These are phyloP conservation scores for Spathaspora passalidarum DNA, from an alignment of 805 yeast species.

Conservation along the genomic window DNA sequence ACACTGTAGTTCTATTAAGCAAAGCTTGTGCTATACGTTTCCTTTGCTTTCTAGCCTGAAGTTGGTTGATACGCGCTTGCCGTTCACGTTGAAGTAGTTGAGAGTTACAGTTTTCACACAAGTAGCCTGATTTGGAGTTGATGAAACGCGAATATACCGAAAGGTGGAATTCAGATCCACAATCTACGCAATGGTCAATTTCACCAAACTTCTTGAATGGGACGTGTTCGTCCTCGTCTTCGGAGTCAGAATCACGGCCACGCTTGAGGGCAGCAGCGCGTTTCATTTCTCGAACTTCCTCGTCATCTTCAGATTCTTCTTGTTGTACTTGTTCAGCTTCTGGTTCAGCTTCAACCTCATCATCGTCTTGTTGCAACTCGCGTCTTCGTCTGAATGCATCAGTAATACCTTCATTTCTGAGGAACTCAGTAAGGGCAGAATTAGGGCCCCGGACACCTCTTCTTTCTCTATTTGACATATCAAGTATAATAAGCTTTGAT, in stretches of 20 bases:
- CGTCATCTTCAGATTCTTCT: constrained; percentile 20
- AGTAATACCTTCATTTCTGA: constrained; percentile 87
- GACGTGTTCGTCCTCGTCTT: constrained; percentile 25
- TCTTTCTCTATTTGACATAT: neutral
- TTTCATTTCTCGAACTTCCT: constrained; percentile 25
- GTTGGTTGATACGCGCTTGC: constrained; percentile 48
- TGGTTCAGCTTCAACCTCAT: constrained; percentile 9
- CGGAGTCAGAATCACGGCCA: constrained; percentile 24
- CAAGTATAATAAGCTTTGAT: neutral
- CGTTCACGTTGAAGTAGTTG: constrained; percentile 38
- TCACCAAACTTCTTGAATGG: constrained; percentile 42
- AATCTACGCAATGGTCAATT: constrained; percentile 59
- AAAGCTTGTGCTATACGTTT: constrained; percentile 83
- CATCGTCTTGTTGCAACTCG: constrained; percentile 16
- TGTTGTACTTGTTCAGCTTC: constrained; percentile 6
- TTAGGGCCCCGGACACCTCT: constrained; percentile 52
- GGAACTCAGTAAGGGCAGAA: constrained; percentile 86
- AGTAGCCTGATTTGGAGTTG: constrained; percentile 55
- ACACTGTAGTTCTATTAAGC: constrained; percentile 62
- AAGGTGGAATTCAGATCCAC: constrained; percentile 56
- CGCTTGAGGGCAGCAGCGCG: constrained; percentile 28
- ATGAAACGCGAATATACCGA: constrained; percentile 63
- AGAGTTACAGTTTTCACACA: constrained; percentile 62
- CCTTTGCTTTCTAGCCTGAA: constrained; percentile 67
- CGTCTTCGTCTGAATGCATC: constrained; percentile 59